A percentile compares a stretch with the other conserved stretches of the same genome.
These are phyloP conservation scores for Talaromyces sp. DNA, from an alignment of 2,329 filamentous ascomycete species.

Conservation along the genomic window DNA sequence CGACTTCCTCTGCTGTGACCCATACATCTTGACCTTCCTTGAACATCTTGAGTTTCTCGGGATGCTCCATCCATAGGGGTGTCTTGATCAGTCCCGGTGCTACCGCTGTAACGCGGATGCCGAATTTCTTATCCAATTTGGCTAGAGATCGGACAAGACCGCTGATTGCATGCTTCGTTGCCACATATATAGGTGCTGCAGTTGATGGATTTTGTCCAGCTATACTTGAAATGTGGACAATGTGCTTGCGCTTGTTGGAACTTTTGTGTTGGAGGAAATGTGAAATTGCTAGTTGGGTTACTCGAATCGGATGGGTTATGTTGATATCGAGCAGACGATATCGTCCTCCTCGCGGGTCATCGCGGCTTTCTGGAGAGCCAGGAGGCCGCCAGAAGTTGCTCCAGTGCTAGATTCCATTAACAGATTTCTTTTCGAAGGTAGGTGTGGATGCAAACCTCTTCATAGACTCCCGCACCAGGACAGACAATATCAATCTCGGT, in stretches of 20 bases:
- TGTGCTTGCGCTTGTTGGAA: conserved; percentile 38
- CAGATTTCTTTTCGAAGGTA: background rate
- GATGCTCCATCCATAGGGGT: conserved; percentile 61
- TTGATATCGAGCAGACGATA: conserved; percentile 53
- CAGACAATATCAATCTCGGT: conserved; percentile 49
- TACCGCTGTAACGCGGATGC: conserved; percentile 60
- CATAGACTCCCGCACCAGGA: conserved; percentile 48
- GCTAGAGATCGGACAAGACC: conserved; percentile 53
- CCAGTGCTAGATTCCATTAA: conserved; percentile 36
- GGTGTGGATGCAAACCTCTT: conserved; percentile 36
- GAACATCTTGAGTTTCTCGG: conserved; percentile 58
- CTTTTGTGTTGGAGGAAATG: conserved; percentile 44
- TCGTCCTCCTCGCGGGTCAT: conserved; percentile 40
- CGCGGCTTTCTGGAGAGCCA: conserved; percentile 42
- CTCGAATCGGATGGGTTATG: conserved; percentile 53
- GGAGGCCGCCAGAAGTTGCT: conserved; percentile 54
- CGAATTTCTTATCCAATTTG: conserved; percentile 48
- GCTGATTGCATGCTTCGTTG: conserved; percentile 51
- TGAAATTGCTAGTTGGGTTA: conserved; percentile 52
- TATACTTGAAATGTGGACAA: conserved; percentile 52
- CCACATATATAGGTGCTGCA: conserved; percentile 48
- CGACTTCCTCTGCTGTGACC: conserved; percentile 62
- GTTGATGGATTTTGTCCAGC: conserved; percentile 44
- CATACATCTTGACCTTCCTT: conserved; percentile 52
- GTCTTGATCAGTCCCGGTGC: conserved; percentile 62